Evolutionary conservation across 148 eudicot species (phyloP).

Genomic region (Spergularia marina): DNA sequence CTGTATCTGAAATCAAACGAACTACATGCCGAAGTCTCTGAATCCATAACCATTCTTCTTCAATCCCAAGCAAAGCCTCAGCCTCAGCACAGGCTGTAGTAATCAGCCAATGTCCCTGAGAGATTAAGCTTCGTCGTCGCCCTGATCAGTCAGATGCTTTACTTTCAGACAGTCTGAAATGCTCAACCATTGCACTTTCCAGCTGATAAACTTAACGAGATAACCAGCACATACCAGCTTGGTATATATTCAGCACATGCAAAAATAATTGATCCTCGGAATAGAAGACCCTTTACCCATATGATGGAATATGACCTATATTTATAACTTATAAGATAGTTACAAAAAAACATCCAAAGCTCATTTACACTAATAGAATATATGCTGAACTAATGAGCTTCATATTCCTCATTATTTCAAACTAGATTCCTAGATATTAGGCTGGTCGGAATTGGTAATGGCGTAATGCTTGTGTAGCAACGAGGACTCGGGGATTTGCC

Average conservation of each 20-base stretch:
- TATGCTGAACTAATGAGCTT: conserved; percentile 26
- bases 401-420: conserved; percentile 15
- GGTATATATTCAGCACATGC: conserved; percentile 24
- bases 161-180: conserved; percentile 2
- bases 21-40: neutral
- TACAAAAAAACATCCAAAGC: conserved; percentile 27
- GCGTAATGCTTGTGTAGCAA: conserved; percentile 9
- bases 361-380: conserved; percentile 32
- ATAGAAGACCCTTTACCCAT: conserved; percentile 8
- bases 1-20: neutral
- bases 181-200: conserved; percentile 20
- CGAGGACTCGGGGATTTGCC: conserved; percentile 15
- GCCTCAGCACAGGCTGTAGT: conserved; percentile 2
- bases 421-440: conserved; percentile 30
- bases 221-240: conserved; percentile 19
- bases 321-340: conserved; percentile 25
- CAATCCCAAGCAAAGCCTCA: neutral
- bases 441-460: conserved; percentile 12
- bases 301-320: conserved; percentile 18
- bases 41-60: neutral
- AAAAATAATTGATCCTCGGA: conserved; percentile 18
- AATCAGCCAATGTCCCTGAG: neutral
- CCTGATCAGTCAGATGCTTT: neutral
- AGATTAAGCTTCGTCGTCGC: neutral
- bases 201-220: conserved; percentile 16